These are phyloP conservation scores for Lachnellula hyalina DNA, from an alignment of 2,329 filamentous ascomycete species.

Conservation along the genomic window DNA sequence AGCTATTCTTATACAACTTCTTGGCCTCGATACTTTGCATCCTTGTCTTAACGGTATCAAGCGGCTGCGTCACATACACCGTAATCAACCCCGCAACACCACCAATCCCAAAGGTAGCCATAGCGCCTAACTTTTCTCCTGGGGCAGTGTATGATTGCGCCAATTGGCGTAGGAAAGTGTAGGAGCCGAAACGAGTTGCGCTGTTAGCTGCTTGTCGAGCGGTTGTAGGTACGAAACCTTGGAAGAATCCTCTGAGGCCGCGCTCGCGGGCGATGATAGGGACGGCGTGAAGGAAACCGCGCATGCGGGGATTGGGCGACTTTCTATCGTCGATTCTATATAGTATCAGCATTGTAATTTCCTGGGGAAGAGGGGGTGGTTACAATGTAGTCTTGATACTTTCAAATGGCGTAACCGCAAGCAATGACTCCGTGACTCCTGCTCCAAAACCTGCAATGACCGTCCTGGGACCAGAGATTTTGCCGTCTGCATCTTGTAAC, in stretches of 20 bases:
- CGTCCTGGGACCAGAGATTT: constrained; percentile 83
- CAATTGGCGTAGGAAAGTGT: constrained; percentile 84
- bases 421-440: constrained; percentile 84
- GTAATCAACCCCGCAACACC: constrained; percentile 86
- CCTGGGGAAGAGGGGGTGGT: not conserved
- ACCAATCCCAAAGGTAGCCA: constrained; percentile 87
- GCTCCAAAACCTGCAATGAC: constrained; percentile 93
- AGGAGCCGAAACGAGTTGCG: constrained; percentile 83
- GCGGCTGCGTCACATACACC: constrained; percentile 67
- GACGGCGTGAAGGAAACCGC: constrained; percentile 86
- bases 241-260: constrained; percentile 88
- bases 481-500: constrained; percentile 77
- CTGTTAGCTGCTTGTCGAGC: constrained; percentile 92
- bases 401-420: constrained; percentile 95
- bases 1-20: constrained; percentile 76
- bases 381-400: constrained; percentile 95
- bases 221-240: constrained; percentile 92
- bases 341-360: not conserved
- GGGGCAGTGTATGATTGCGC: constrained; percentile 89
- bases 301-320: constrained; percentile 74
- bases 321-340: constrained; percentile 90
- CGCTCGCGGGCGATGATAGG: constrained; percentile 83
- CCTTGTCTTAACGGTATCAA: constrained; percentile 93
- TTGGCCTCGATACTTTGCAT: constrained; percentile 96
- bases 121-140: constrained; percentile 85